These are phyloP conservation scores for Zygoascus hellenicus DNA, from an alignment of 1,139 yeast genomes.

Conservation along the genomic window DNA sequence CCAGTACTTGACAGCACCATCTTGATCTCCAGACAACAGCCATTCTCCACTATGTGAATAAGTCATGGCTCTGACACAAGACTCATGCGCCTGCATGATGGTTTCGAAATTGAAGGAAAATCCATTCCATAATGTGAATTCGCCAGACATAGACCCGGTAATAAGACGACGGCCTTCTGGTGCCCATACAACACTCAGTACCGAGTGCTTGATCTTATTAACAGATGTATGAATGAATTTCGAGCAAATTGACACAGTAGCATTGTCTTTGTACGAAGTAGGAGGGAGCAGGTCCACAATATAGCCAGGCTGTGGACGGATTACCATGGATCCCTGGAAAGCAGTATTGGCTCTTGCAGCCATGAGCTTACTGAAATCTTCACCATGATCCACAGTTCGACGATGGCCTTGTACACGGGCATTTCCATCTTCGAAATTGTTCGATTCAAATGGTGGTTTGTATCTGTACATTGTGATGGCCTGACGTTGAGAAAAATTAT, in stretches of 20 bases:
- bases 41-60: constrained; percentile 93
- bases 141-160: constrained; percentile 91
- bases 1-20: constrained; percentile 90
- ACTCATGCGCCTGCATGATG: constrained; percentile 97
- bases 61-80: constrained; percentile 70
- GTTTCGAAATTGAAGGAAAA: constrained; percentile 93
- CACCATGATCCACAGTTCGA: constrained; percentile 85
- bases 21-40: constrained; percentile 90
- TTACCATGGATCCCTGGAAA: constrained; percentile 42
- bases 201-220: constrained; percentile 87
- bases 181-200: constrained; percentile 89
- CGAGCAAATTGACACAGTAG: constrained; percentile 50
- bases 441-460: constrained; percentile 1
- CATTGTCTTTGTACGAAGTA: constrained; percentile 46
- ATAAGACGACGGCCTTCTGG: constrained; percentile 90
- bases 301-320: constrained; percentile 75
- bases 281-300: constrained; percentile 71
- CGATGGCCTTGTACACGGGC: constrained; percentile 52
- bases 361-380: constrained; percentile 70
- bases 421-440: constrained; percentile 20
- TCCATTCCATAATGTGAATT: constrained; percentile 96
- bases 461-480: neutral
- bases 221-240: constrained; percentile 89
- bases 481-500: neutral
- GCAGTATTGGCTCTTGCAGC: constrained; percentile 46